A percentile compares a stretch with the other conserved stretches of the same genome.
phyloP scores from a whole-genome alignment of 2,329 filamentous ascomycete genomes.

The Botrytis hyacinthi region DNA sequence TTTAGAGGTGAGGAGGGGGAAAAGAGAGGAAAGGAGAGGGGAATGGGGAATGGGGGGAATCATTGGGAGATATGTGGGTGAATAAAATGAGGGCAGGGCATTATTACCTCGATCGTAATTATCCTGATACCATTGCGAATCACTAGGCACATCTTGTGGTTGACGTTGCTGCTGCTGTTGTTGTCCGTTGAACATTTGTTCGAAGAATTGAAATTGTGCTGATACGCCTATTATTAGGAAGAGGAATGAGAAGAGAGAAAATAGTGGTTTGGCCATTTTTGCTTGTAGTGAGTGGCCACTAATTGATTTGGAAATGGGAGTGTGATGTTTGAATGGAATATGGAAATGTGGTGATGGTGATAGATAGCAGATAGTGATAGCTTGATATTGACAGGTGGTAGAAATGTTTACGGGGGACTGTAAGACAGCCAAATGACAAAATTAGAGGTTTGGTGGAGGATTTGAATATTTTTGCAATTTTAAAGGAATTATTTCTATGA shows the following conservation, averaged over 20 bases:
- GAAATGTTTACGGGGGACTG: constrained; percentile 16
- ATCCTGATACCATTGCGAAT: constrained; percentile 75
- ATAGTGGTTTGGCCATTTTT: constrained; percentile 36
- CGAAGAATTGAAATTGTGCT: constrained; percentile 96
- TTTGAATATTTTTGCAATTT: not conserved
- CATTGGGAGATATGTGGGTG: not conserved
- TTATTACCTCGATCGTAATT: constrained; percentile 64
- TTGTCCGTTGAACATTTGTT: constrained; percentile 85
- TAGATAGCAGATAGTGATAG: not conserved
- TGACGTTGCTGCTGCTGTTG: constrained; percentile 49
- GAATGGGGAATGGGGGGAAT: not conserved
- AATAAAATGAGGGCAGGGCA: not conserved
- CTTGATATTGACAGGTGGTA: constrained; percentile 21
- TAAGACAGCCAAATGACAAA: constrained; percentile 5
- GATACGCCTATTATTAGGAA: constrained; percentile 57
- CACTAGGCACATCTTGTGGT: constrained; percentile 78
- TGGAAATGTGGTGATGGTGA: not conserved
- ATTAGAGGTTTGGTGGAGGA: not conserved
- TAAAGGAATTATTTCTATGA: rapidly evolving
- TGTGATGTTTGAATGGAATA: not conserved
- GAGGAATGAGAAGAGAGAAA: constrained; percentile 50
- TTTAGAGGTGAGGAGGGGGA: not conserved
- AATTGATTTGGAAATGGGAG: not conserved
- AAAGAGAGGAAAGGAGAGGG: not conserved
- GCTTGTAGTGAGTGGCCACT: not conserved